Conservation (phyloP, 2,329 filamentous ascomycete species). For the Alternaria gansuensis region DNA sequence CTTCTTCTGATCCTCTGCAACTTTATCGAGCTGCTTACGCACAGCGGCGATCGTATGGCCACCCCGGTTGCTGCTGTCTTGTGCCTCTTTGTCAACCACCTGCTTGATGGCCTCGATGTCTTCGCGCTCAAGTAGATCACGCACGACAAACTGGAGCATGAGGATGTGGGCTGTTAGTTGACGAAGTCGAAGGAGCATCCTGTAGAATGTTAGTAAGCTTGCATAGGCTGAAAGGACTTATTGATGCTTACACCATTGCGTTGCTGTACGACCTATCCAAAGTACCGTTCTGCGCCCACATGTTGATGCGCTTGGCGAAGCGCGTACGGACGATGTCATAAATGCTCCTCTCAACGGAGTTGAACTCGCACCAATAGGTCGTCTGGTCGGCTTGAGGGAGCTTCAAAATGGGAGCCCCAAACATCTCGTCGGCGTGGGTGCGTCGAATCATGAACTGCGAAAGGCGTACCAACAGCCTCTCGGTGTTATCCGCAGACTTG, state of each 20-base stretch:
- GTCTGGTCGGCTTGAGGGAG: slow-evolving; percentile 61
- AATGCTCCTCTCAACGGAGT: slow-evolving; percentile 61
- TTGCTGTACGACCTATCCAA: slow-evolving; percentile 52
- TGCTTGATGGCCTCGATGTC: slow-evolving; percentile 58
- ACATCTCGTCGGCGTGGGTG: slow-evolving; percentile 63
- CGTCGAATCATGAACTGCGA: slow-evolving; percentile 63
- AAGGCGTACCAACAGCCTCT: slow-evolving; percentile 52
- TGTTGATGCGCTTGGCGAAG: slow-evolving; percentile 57
- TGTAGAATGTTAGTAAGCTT: slow-evolving; percentile 8
- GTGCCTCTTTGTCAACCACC: slow-evolving; percentile 38
- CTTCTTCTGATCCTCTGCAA: slow-evolving; percentile 32
- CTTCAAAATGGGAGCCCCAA: slow-evolving; percentile 63
- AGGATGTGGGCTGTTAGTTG: slow-evolving; percentile 63
- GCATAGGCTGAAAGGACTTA: too few species aligned
- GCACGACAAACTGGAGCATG: slow-evolving; percentile 58
- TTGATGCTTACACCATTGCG: slow-evolving; percentile 48
- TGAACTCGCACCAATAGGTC: slow-evolving; percentile 60
- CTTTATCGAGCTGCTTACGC: slow-evolving; percentile 42
- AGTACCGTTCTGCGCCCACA: slow-evolving; percentile 29
- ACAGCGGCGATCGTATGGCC: slow-evolving; percentile 38
- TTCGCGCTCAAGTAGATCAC: slow-evolving; percentile 56
- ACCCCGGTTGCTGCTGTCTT: slow-evolving; percentile 16
- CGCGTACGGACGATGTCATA: slow-evolving; percentile 62
- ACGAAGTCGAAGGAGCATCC: slow-evolving; percentile 60
- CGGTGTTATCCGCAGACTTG: slow-evolving; percentile 39